Conservation (phyloP, 2,329 filamentous ascomycete genomes). For the Penicillium sp. region DNA sequence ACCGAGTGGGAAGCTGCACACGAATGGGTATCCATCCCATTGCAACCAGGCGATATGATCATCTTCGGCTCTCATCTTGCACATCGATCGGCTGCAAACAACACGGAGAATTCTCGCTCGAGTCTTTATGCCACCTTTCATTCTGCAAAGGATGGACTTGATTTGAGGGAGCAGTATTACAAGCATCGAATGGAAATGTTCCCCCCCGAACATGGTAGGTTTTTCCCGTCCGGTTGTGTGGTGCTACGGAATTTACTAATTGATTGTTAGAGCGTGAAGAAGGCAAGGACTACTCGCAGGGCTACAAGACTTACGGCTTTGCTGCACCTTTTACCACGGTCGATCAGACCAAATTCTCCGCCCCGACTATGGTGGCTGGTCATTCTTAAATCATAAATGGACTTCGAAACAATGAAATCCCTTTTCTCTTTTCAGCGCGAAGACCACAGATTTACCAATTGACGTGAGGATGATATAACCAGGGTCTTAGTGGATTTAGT, state of each 20-base stretch:
- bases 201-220: slow-evolving; percentile 31
- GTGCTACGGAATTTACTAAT: too few relatives aligned
- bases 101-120: slow-evolving; percentile 25
- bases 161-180: slow-evolving; percentile 30
- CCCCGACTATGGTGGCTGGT: not conserved
- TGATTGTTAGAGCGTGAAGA: slow-evolving; percentile 26
- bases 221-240: not conserved
- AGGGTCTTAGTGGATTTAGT: not conserved
- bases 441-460: too few relatives aligned
- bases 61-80: slow-evolving; percentile 41
- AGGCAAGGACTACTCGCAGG: slow-evolving; percentile 27
- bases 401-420: too few relatives aligned
- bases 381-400: not conserved
- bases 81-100: slow-evolving; percentile 36
- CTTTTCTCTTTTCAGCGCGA: too few relatives aligned
- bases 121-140: slow-evolving; percentile 37
- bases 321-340: slow-evolving; percentile 27
- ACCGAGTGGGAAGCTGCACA: slow-evolving; percentile 34
- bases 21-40: slow-evolving; percentile 36
- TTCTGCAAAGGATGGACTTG: slow-evolving; percentile 21
- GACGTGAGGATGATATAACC: too few relatives aligned
- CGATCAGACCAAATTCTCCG: not conserved
- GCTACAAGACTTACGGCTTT: slow-evolving; percentile 29
- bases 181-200: slow-evolving; percentile 29
- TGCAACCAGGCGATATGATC: slow-evolving; percentile 36